Evolutionary conservation across 129 eudicot species (phyloP), one percentile per base, ranked within the genome.

Genomic region (Smallanthus sonchifolius): DNA sequence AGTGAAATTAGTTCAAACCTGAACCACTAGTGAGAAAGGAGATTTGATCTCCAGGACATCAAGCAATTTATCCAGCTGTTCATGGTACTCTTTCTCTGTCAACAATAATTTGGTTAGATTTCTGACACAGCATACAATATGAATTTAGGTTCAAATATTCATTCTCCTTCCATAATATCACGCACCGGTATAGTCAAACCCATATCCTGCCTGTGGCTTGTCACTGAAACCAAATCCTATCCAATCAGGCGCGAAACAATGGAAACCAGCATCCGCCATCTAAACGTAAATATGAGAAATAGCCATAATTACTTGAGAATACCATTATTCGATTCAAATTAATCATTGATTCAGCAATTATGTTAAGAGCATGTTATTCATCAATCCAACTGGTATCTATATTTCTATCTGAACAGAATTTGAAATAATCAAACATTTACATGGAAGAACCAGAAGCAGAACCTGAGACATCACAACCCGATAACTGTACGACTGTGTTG

Each of bases 381-480:
- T 6, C 0, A 15, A 38, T 54, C 59, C 68, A 78, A 61, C 61
- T 61, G 32, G 5, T 14, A 69, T 24, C 16, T 48, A 15, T 39
- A 51, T 30, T 45, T 17, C 20, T 69, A 16, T 38, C 63, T 6
- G 14, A 34, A 76, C 11, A 63, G 34, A 42, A 37, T 28, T 62
- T 13, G 36, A 39, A 44, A 63, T 10, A 15, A 55, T 16, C 44
- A 67, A 32, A 67, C 39, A 65, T 64, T 40, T 62, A 30, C 48
- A 44, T 11, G 14, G 47, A 67, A 66, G 54, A 49, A 75, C 35
- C 30, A 72, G 79, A 48, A 42, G 45, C 37, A 38, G 34, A 42
- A 94, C 99, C 97, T 94, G 86, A 67, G 99, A 88, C 97, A 94
- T 94, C 79, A 94, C 99, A 84, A 83, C 88, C 62, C 99, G 96